phyloP scores from a whole-genome alignment of 1,284 basidiomycete genomes.

The Inonotus obliquus region DNA sequence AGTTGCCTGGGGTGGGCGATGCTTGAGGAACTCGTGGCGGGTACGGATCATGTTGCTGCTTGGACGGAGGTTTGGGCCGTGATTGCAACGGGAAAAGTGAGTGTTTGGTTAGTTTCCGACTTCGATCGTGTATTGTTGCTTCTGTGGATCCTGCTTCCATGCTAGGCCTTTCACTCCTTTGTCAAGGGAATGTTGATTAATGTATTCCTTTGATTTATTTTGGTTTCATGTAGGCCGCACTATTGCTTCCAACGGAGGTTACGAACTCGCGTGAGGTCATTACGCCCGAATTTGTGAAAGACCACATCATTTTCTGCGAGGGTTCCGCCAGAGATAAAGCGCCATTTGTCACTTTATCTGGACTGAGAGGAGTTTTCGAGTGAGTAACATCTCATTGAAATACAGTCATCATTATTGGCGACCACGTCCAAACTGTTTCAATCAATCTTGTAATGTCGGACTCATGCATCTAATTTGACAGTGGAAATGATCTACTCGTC shows the following conservation, averaged over 20 bases:
- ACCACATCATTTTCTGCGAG: slow-evolving; percentile 70
- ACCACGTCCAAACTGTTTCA: too few relatives aligned
- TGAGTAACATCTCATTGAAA: slow-evolving; percentile 16
- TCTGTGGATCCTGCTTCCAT: too few relatives aligned
- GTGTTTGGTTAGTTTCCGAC: slow-evolving; percentile 20
- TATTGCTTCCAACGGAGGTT: slow-evolving; percentile 70
- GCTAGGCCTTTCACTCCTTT: not conserved
- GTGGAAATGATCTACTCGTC: slow-evolving; percentile 29
- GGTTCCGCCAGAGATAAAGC: slow-evolving; percentile 39
- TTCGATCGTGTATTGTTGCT: too few relatives aligned
- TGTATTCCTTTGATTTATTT: not conserved
- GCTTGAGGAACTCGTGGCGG: slow-evolving; percentile 69
- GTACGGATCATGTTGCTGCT: slow-evolving; percentile 55
- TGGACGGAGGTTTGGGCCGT: slow-evolving; percentile 76
- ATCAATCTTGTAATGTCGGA: slow-evolving; percentile 8
- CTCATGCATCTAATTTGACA: slow-evolving; percentile 20
- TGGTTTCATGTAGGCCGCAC: slow-evolving; percentile 51
- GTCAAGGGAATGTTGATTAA: slow-evolving; percentile 11
- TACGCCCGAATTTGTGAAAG: slow-evolving; percentile 71
- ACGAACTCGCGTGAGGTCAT: slow-evolving; percentile 46
- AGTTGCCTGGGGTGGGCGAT: slow-evolving; percentile 80
- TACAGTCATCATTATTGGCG: not conserved
- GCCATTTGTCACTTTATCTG: slow-evolving; percentile 73
- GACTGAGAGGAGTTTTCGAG: slow-evolving; percentile 63
- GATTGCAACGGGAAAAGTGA: slow-evolving; percentile 65